Evolutionary conservation across 371 early-diverging fungal species (phyloP).

Genomic region (Syncephalis plumigaleata): DNA sequence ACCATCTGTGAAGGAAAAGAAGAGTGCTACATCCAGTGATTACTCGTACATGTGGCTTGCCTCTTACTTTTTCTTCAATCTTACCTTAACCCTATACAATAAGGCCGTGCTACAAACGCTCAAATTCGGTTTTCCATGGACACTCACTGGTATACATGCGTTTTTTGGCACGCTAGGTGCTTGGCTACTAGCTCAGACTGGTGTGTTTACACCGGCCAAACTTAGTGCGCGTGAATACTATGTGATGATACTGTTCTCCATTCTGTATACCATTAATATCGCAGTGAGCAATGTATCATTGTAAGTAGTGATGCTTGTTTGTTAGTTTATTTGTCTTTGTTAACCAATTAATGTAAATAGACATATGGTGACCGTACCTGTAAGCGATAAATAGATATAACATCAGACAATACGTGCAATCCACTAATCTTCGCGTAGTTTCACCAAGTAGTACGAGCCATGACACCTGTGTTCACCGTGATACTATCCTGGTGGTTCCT

Average conservation of each 20-base stretch:
- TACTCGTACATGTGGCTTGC: slow-evolving; percentile 34
- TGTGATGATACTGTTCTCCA: slow-evolving; percentile 59
- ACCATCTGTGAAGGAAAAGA: too few relatives aligned
- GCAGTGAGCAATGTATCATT: slow-evolving; percentile 73
- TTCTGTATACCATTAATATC: slow-evolving; percentile 79
- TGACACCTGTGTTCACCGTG: slow-evolving; percentile 70
- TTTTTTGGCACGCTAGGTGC: slow-evolving; percentile 48
- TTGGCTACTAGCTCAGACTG: slow-evolving; percentile 22
- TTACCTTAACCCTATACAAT: slow-evolving; percentile 68
- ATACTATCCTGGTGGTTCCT: slow-evolving; percentile 35
- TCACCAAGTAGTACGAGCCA: slow-evolving; percentile 78
- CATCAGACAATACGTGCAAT: too few relatives aligned
- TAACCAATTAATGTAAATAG: too few relatives aligned
- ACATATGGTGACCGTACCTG: slow-evolving; percentile 17
- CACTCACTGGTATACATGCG: slow-evolving; percentile 74
- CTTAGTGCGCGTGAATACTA: slow-evolving; percentile 37
- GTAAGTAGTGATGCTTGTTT: slow-evolving; percentile 20
- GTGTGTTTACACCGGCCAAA: slow-evolving; percentile 35
- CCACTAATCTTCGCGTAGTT: slow-evolving; percentile 15
- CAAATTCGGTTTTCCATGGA: slow-evolving; percentile 71
- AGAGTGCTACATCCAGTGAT: too few relatives aligned
- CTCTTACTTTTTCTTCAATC: slow-evolving; percentile 60
- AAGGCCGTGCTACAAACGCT: slow-evolving; percentile 59
- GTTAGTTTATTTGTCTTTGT: too few relatives aligned
- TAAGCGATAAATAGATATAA: too few relatives aligned